Percentiles rank a stretch among this genome's conserved stretches.
phyloP scores from a whole-genome alignment of 2,329 filamentous ascomycete genomes.

The Dryadomyces quercivorus region DNA sequence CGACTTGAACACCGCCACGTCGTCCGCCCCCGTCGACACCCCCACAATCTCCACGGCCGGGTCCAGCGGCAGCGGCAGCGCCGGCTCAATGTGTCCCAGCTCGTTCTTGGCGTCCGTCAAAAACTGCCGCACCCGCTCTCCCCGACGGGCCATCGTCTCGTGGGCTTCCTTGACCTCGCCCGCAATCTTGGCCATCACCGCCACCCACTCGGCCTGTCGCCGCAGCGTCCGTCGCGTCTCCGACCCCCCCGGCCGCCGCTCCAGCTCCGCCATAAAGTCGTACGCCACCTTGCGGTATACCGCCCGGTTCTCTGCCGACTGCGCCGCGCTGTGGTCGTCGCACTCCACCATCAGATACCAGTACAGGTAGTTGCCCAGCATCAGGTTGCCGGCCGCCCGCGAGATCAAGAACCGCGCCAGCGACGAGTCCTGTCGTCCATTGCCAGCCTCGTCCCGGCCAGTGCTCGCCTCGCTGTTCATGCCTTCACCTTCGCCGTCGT shows the following conservation, averaged over 20 bases:
- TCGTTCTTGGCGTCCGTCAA: constrained; percentile 86
- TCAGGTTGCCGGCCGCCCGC: constrained; percentile 76
- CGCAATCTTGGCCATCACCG: constrained; percentile 77
- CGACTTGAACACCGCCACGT: constrained; percentile 90
- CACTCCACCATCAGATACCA: constrained; percentile 99
- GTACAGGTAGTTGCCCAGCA: constrained; percentile 86
- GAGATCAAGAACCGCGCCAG: constrained; percentile 81
- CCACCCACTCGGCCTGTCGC: constrained; percentile 80
- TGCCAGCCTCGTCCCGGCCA: not conserved
- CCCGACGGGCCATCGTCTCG: constrained; percentile 67
- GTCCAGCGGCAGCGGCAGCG: constrained; percentile 78
- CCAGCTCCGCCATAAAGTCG: constrained; percentile 86
- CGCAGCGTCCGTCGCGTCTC: constrained; percentile 66
- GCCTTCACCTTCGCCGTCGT: not conserved
- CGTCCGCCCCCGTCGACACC: constrained; percentile 52
- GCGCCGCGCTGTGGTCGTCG: constrained; percentile 68
- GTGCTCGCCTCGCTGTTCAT: not conserved
- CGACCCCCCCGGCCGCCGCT: constrained; percentile 55
- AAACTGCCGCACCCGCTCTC: constrained; percentile 72
- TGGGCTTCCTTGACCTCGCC: constrained; percentile 75
- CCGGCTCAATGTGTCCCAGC: constrained; percentile 68
- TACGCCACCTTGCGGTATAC: constrained; percentile 90
- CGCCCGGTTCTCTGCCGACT: constrained; percentile 59
- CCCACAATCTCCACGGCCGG: constrained; percentile 70
- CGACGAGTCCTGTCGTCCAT: constrained; percentile 28